These are phyloP conservation scores for Diaporthe amygdali DNA, from an alignment of 2,329 filamentous ascomycete species.

Conservation along the genomic window DNA sequence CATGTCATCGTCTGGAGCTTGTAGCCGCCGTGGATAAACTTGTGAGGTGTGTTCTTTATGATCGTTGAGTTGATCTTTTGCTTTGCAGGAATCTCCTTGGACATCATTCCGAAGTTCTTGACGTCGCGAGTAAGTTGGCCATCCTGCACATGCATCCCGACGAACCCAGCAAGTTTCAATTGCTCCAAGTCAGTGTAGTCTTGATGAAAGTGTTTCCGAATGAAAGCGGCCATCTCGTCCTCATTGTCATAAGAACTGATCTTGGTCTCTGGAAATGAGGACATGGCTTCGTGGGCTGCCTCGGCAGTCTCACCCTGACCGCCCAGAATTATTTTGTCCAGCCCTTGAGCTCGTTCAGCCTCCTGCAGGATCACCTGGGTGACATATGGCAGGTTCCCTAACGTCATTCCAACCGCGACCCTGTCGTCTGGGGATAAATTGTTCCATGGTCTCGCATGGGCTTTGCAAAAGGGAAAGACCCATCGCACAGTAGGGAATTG, in stretches of 20 bases:
- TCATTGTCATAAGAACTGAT: background rate
- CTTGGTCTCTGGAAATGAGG: conserved; percentile 22
- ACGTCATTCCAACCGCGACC: conserved; percentile 5
- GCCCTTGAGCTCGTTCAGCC: conserved; percentile 21
- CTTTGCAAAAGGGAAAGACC: conserved; percentile 28
- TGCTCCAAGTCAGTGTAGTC: background rate
- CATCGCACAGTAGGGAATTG: conserved; percentile 28
- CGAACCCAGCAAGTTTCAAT: conserved; percentile 25
- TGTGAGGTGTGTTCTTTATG: conserved; percentile 28
- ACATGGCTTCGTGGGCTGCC: conserved; percentile 29
- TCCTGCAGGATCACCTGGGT: conserved; percentile 29
- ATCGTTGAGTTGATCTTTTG: conserved; percentile 22
- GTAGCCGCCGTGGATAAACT: conserved; percentile 30
- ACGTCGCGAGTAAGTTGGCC: conserved; percentile 26
- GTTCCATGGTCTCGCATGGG: conserved; percentile 21
- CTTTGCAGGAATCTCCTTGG: background rate
- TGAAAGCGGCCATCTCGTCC: background rate
- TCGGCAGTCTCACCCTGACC: conserved; percentile 30
- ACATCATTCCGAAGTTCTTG: conserved; percentile 21
- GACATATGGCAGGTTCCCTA: conserved; percentile 25
- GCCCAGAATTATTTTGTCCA: conserved; percentile 27
- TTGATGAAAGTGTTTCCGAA: background rate
- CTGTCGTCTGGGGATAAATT: conserved; percentile 21
- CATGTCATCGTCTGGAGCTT: conserved; percentile 23
- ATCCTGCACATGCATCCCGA: conserved; percentile 27